Base-by-base conservation (phyloP, 1,284 basidiomycete species). In the Tetrapyrgos nigripes region DNA sequence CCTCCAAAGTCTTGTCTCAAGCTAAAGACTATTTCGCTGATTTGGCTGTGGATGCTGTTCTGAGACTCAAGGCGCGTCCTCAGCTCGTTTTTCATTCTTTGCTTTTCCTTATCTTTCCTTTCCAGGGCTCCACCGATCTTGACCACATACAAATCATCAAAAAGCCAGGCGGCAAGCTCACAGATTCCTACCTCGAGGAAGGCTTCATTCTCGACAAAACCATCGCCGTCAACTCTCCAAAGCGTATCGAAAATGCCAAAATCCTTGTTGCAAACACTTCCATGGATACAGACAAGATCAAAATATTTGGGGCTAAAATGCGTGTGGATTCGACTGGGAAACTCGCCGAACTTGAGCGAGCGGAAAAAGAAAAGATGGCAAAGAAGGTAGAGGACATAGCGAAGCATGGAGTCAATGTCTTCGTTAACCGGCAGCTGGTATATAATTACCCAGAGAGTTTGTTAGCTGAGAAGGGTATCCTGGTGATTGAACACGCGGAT, bases 91-190 rank as follows among this genome's bases (percentile, higher is more conserved):
- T 19, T 0, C 26, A 21, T 5, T 26, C 19, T 3, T n/a, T n/a
- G n/a, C n/a, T n/a, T 50, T 48, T 26, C 10, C 10, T 37, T 21
- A 26, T 27, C 50, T 19, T 53, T 51, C 4, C 8, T 21, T 28
- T 33, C 13, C 65, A 94, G 91, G 96, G 96, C 27, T 97, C 94
- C 35, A 97, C 94, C 57, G 93, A 99, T 79, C 82, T 99, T 26
- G 97, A 99, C 68, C 96, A 99, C 74, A 98, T 99, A 65, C 97
- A 99, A 78, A 93, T 99, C 76, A 99, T 99, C 82, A 99, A 99
- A 83, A 98, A 98, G 79, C 93, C 94, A 35, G 97, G 97, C 59
- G 97, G 97, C 60, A 99, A 99, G 79, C 85, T 99, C 63, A 97
- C 96, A 6, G 97, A 99, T 71, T 97, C 94, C 17, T 99, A 99